These are phyloP conservation scores for Graphilbum sp. DNA, from an alignment of 2,329 filamentous ascomycete genomes.

Conservation along the genomic window DNA sequence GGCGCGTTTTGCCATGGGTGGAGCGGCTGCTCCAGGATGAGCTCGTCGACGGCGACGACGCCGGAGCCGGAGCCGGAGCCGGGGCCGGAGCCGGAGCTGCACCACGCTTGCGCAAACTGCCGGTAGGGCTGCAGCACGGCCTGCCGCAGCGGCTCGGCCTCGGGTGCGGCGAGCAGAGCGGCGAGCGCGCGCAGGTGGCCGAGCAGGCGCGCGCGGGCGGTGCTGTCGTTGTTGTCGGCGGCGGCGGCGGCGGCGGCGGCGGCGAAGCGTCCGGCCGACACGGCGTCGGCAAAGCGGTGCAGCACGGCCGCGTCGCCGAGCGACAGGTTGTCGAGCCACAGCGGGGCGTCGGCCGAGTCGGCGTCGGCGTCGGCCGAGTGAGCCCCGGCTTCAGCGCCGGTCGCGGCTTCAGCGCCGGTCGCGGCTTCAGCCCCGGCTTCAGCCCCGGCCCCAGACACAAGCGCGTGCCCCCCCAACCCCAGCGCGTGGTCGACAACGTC, in stretches of 20 bases:
- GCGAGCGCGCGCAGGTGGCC: conserved; percentile 7
- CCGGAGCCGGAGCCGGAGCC: too few species aligned
- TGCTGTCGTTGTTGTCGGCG: background rate
- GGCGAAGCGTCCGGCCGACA: conserved; percentile 1
- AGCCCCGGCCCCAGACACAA: too few species aligned
- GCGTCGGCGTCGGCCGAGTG: conserved; percentile 9
- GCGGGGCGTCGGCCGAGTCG: conserved; percentile 15
- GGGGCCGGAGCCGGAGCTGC: too few species aligned
- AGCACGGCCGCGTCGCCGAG: conserved; percentile 27
- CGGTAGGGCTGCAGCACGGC: conserved; percentile 17
- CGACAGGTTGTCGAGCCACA: conserved; percentile 31
- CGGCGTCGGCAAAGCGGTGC: conserved; percentile 8
- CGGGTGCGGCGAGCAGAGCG: conserved; percentile 14
- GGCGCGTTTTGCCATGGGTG: conserved; percentile 43
- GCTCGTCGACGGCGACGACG: background rate
- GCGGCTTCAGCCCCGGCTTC: too few species aligned
- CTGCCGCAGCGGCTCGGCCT: conserved; percentile 16
- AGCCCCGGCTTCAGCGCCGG: too few species aligned
- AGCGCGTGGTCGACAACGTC: conserved; percentile 20
- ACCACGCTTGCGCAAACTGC: too few species aligned
- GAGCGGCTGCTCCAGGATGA: conserved; percentile 26
- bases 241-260: background rate
- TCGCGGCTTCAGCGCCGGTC: too few species aligned
- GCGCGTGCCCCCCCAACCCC: too few species aligned
- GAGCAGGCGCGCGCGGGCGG: background rate